Evolutionary conservation across 148 eudicot genomes (phyloP).

Genomic region (Linanthus parryae): DNA sequence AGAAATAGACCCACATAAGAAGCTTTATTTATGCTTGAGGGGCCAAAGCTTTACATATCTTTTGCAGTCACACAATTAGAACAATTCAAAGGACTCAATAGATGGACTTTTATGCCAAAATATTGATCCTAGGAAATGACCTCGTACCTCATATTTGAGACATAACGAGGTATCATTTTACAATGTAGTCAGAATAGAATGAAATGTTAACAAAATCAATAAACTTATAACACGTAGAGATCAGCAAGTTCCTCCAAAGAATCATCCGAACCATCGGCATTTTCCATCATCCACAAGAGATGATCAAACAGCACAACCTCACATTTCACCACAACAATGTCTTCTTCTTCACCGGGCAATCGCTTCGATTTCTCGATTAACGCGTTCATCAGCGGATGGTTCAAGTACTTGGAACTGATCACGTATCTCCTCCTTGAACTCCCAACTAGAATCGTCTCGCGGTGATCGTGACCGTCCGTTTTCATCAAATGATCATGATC

Average conservation of each 20-base stretch:
- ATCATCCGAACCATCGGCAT: conserved; percentile 52
- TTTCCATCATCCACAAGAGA: conserved; percentile 81
- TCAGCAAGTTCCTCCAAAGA: conserved; percentile 67
- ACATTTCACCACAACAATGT: conserved; percentile 34
- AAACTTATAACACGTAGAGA: conserved; percentile 45
- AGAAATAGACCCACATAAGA: too few species aligned
- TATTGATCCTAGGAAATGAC: too few species aligned
- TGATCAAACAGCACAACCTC: conserved; percentile 87
- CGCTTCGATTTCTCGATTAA: conserved; percentile 51
- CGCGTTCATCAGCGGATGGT: conserved; percentile 58
- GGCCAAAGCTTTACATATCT: too few species aligned
- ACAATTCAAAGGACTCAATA: too few species aligned
- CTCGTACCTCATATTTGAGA: too few species aligned
- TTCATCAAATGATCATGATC: too few species aligned
- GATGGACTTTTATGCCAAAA: too few species aligned
- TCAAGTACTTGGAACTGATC: conserved; percentile 46
- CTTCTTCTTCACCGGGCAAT: conserved; percentile 3
- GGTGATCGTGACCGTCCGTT: conserved; percentile 8
- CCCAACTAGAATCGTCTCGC: conserved; percentile 59
- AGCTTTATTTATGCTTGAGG: too few species aligned
- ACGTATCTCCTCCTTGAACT: conserved; percentile 56
- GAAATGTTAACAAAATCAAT: too few species aligned
- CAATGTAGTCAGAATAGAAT: too few species aligned
- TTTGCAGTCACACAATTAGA: too few species aligned
- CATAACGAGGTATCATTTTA: too few species aligned